Base-by-base conservation (phyloP, 106 monocot genomes). In the Hemerocallis citrina region DNA sequence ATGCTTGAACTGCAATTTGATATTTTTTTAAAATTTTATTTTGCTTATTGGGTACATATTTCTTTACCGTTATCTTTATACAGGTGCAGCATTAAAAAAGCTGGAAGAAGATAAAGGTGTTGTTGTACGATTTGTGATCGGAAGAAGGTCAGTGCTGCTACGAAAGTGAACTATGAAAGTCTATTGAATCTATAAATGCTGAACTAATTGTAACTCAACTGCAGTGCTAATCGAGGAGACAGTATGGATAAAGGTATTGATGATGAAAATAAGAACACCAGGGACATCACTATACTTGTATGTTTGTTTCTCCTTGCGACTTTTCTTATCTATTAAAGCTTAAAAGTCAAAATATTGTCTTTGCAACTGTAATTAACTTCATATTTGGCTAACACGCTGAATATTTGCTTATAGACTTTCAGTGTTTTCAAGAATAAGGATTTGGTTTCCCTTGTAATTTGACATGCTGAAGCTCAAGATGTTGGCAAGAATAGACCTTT, bases 171-270 rank as follows among this genome's bases (percentile, higher is more conserved):
- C 36, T 14, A 41, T 22, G 15, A 62, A 6, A 31, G 7, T 27
- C 19, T 20, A 20, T 31, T 38, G 34, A 60, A 37, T 12, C 28
- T 50, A 7, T 16, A n/a, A n/a, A 38, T 69, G 17, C 31, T 23
- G 27, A 30, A 34, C n/a, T 19, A 17, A 21, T 44, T 15, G 35
- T 49, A 38, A 7, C 22, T 46, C 21, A 15, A 21, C 61, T 72
- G 59, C 79, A 98, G 98, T 85, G 80, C 85, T 52, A 92, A 92
- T 79, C 68, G 68, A 11, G 92, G 88, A 66, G 98, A 98, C 52
- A 69, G 68, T 70, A 65, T 79, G 57, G 88, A 92, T 50, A 87
- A 75, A 60, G 85, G 67, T 71, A 85, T 98, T 76, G 84, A 85
- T 64, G 86, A 88, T n/a, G 98, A 98, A 71, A 85, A 85, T 65